Conservation (phyloP, 108 stramenopile species). For the Chaetoceros tenuissimus region DNA sequence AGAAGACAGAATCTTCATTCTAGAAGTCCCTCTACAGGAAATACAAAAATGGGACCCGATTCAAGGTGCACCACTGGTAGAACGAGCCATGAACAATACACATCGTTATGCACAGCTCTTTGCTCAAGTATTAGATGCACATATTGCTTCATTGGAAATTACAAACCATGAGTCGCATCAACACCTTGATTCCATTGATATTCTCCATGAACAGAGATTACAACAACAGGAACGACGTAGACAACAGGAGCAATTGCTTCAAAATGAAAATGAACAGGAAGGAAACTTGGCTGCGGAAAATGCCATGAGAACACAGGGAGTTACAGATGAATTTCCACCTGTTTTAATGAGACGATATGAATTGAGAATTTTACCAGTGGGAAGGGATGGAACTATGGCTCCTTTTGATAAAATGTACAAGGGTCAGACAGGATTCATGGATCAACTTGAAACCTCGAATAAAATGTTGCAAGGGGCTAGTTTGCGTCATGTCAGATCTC, state of each 20-base stretch:
- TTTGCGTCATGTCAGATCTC: constrained; percentile 72
- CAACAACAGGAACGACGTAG: constrained; percentile 45
- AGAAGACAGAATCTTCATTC: constrained; percentile 36
- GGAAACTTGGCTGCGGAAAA: constrained; percentile 5
- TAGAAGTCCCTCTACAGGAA: constrained; percentile 71
- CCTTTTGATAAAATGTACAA: constrained; percentile 55
- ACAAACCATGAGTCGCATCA: constrained; percentile 4
- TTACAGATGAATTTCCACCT: constrained; percentile 66
- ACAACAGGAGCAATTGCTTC: constrained; percentile 21
- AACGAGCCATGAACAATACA: constrained; percentile 55
- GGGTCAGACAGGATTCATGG: neutral
- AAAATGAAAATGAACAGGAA: constrained; percentile 12
- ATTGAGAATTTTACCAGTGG: constrained; percentile 61
- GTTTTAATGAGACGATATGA: constrained; percentile 78
- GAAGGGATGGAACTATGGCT: constrained; percentile 39
- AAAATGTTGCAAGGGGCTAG: constrained; percentile 27
- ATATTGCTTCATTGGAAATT: constrained; percentile 25
- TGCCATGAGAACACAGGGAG: constrained; percentile 11
- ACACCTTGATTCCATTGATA: constrained; percentile 61
- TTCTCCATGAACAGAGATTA: constrained; percentile 68
- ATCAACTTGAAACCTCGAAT: neutral
- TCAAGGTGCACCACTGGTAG: constrained; percentile 52
- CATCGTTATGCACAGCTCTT: constrained; percentile 68
- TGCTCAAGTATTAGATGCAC: constrained; percentile 51
- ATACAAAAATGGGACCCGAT: constrained; percentile 53